Percentiles rank a stretch among this genome's conserved stretches.
Evolutionary conservation across 257 asterid genomes (phyloP).

Genomic region (Plantago elongata): DNA sequence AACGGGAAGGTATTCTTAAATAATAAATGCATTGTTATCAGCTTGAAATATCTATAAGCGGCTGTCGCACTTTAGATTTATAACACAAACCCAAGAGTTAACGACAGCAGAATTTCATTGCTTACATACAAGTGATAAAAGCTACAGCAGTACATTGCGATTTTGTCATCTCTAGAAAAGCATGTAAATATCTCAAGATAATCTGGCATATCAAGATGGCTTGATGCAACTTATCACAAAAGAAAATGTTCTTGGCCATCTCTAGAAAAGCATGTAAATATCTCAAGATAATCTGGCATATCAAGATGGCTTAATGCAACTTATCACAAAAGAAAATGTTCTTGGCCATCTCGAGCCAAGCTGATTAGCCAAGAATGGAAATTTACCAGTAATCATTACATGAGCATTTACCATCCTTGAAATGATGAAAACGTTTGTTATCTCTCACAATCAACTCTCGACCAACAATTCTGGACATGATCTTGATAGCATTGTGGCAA

Average conservation of each 20-base stretch:
- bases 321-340: constrained; percentile 11
- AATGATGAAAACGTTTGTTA: constrained; percentile 88
- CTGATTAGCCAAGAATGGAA: neutral
- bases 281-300: neutral
- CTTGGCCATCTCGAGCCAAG: constrained; percentile 14
- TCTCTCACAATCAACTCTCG: constrained; percentile 89
- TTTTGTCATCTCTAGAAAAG: constrained; percentile 8
- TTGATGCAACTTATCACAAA: constrained; percentile 10
- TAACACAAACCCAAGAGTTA: constrained; percentile 11
- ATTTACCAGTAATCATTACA: constrained; percentile 91
- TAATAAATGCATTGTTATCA: constrained; percentile 21
- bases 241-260: constrained; percentile 14
- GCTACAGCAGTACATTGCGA: constrained; percentile 13
- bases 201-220: constrained; percentile 2
- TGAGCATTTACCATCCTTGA: constrained; percentile 90
- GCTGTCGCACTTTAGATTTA: constrained; percentile 19
- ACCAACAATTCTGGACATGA: constrained; percentile 97
- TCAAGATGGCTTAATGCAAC: neutral
- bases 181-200: neutral
- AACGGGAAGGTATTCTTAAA: neutral
- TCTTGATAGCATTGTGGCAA: constrained; percentile 91
- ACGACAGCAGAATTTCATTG: constrained; percentile 14
- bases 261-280: constrained; percentile 3
- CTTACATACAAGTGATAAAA: constrained; percentile 9
- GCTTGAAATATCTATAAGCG: constrained; percentile 15